Conservation (phyloP, 2,329 filamentous ascomycete species). For the Amylocarpus encephaloides region DNA sequence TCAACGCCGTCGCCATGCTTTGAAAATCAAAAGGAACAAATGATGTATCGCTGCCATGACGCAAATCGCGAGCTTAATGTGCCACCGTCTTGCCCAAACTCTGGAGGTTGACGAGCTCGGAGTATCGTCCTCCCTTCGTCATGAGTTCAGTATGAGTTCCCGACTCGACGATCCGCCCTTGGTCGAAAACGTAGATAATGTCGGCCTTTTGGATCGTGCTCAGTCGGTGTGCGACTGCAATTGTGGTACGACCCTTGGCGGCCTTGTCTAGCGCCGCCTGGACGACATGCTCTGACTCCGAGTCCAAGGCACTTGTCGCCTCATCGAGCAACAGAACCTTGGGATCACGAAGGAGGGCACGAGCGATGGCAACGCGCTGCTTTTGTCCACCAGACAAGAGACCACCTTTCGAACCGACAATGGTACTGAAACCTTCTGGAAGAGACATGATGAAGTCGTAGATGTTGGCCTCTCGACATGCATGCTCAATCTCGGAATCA, state of each 20-base stretch:
- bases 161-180: conserved; percentile 14
- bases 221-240: conserved; percentile 71
- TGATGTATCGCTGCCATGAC: no score
- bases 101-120: conserved; percentile 52
- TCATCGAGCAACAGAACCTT: conserved; percentile 62
- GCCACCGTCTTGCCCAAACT: conserved; percentile 44
- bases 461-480: conserved; percentile 43
- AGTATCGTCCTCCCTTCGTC: conserved; percentile 58
- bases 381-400: conserved; percentile 47
- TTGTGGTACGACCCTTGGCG: conserved; percentile 50
- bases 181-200: conserved; percentile 18
- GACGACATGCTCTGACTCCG: conserved; percentile 68
- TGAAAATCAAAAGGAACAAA: no score
- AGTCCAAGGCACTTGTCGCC: conserved; percentile 71
- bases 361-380: conserved; percentile 48
- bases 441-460: conserved; percentile 45
- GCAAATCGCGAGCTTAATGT: no score
- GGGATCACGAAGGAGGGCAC: conserved; percentile 46
- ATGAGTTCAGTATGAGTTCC: conserved; percentile 40
- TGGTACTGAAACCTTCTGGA: conserved; percentile 42
- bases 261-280: conserved; percentile 55
- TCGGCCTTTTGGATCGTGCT: conserved; percentile 72
- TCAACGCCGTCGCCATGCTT: no score
- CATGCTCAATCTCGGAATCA: conserved; percentile 38
- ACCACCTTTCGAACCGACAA: conserved; percentile 39